Base-by-base conservation (phyloP, 1,139 yeast species). In the Williopsis jadinii region DNA sequence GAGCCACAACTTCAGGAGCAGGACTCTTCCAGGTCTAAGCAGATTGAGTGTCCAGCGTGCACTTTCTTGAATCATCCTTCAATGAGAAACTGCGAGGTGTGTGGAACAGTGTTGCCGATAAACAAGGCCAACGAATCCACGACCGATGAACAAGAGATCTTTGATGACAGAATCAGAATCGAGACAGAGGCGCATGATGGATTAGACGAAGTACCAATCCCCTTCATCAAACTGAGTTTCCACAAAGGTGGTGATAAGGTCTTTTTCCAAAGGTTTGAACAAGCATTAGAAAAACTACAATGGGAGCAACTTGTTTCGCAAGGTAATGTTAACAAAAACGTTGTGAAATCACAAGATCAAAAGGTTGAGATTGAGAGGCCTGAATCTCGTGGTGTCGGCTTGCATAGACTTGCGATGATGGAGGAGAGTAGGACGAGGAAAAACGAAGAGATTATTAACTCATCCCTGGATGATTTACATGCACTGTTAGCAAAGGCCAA, bases 41-140 rank as follows among this genome's bases (percentile, higher is more conserved):
- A 39, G 70, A 75, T 41, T 67, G 70, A 71, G 38, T 92, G 98
- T 51, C 80, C 88, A 0, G 70, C 73, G 36, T 92, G 97, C 55
- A 92, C 97, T 0, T 92, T 90, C 55, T 66, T 77, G 12, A 92
- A 92, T 58, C 96, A 90, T 59, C 84, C 90, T 0, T 76, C 85
- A 4, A 66, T 92, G 68, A 66, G 71, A 37, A 71, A 68, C 48
- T 92, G 98, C 60, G 98, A 92, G 60, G 73, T 92, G 58, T 92
- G 97, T 64, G 96, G 95, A 0, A 68, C 82, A 0, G 70, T 73
- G 36, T 64, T 85, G 28, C 61, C 67, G 2, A 55, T 64, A 3
- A 55, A 60, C 5, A 53, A 59, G 11, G 15, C 52, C 51, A 40
- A 60, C 60, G 35, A 47, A 32, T 42, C 49, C 40, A 43, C 47